Percentiles rank a stretch among this genome's conserved stretches.
These are phyloP conservation scores for Enterocytospora artemiae DNA, from an alignment of 371 early-diverging fungal species.

Conservation along the genomic window DNA sequence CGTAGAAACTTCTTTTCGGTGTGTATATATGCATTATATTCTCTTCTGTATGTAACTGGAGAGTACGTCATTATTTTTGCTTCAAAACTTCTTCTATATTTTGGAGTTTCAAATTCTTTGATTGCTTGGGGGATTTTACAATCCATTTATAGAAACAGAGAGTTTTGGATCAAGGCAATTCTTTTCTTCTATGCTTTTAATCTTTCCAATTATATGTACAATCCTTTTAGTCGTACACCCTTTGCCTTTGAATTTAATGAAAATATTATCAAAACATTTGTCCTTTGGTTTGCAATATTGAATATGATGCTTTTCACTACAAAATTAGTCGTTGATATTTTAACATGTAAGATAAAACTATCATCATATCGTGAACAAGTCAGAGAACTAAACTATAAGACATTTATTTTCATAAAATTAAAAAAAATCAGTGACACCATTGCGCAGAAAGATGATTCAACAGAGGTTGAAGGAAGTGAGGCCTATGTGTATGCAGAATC, in stretches of 20 bases:
- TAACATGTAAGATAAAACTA: constrained; percentile 47
- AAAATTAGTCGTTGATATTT: constrained; percentile 49
- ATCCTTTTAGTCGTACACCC: constrained; percentile 28
- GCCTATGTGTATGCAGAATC: no score
- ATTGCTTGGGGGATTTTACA: not conserved
- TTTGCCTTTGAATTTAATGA: not conserved
- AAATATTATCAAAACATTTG: constrained; percentile 29
- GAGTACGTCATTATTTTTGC: constrained; percentile 10
- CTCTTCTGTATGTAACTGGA: constrained; percentile 28
- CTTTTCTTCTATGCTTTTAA: constrained; percentile 38
- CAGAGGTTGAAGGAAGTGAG: no score
- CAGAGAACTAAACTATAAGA: constrained; percentile 55
- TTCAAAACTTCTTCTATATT: constrained; percentile 29
- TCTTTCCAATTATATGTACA: constrained; percentile 25
- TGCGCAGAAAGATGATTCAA: not conserved
- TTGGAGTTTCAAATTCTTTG: not conserved
- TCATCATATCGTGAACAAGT: constrained; percentile 46
- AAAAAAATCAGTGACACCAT: constrained; percentile 34
- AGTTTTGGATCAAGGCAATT: constrained; percentile 28
- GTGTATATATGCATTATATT: not conserved
- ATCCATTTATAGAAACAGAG: not conserved
- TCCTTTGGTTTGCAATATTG: constrained; percentile 40
- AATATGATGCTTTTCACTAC: constrained; percentile 46
- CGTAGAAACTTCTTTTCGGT: not conserved
- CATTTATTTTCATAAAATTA: constrained; percentile 53